Evolutionary conservation across 1,139 yeast species (phyloP).

Genomic region (Saccharomyces hybrid): DNA sequence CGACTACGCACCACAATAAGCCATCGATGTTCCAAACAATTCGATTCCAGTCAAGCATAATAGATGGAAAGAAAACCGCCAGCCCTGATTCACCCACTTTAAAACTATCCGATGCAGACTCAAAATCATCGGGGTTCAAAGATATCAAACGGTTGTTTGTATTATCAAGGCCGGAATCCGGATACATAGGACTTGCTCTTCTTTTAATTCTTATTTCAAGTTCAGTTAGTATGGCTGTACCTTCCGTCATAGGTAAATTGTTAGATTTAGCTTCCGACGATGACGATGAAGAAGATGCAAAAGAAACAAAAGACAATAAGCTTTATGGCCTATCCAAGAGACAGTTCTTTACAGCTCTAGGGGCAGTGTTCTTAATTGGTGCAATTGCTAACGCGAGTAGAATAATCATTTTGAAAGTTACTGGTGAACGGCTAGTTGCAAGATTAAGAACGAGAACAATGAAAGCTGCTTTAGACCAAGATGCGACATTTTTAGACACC

Average conservation of each 20-base stretch:
- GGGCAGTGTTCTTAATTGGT: conserved; percentile 58
- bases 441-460: conserved; percentile 71
- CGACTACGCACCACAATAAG: neutral
- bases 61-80: conserved; percentile 3
- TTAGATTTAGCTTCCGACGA: conserved; percentile 43
- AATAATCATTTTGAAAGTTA: conserved; percentile 61
- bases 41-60: neutral
- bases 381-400: conserved; percentile 77
- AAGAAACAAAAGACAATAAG: conserved; percentile 28
- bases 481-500: conserved; percentile 82
- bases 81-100: neutral
- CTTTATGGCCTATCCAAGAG: conserved; percentile 45
- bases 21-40: neutral
- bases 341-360: conserved; percentile 43
- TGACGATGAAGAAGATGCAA: conserved; percentile 14
- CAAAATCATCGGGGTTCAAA: conserved; percentile 25
- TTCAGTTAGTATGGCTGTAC: conserved; percentile 65
- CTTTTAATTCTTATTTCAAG: conserved; percentile 53
- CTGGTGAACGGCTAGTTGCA: conserved; percentile 85
- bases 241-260: conserved; percentile 75
- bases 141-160: conserved; percentile 43
- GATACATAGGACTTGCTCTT: conserved; percentile 51
- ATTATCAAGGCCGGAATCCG: conserved; percentile 46
- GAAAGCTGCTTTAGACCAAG: conserved; percentile 73
- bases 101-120: neutral